These are phyloP conservation scores for Paracorniculantispora psalliotae DNA, from an alignment of 2,329 filamentous ascomycete genomes.

Conservation along the genomic window DNA sequence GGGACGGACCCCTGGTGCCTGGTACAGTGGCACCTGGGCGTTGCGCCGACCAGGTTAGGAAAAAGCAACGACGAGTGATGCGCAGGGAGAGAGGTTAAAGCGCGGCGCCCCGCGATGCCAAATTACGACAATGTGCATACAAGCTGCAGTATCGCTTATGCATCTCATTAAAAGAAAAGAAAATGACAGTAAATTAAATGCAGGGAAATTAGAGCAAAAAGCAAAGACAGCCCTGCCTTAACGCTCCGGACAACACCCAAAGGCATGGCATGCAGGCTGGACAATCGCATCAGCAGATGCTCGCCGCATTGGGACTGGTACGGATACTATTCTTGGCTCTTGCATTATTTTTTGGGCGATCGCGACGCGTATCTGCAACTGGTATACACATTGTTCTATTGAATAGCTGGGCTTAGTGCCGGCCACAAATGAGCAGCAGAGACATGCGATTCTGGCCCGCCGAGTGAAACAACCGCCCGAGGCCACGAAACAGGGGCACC, in stretches of 20 bases:
- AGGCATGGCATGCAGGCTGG: background rate
- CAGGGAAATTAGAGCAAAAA: conserved; percentile 1
- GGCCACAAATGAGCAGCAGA: conserved; percentile 10
- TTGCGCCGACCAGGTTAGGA: background rate
- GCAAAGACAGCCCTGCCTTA: background rate
- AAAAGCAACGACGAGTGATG: conserved; percentile 1
- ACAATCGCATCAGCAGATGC: background rate
- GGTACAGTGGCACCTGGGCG: background rate
- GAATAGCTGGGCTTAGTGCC: background rate
- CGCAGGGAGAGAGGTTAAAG: conserved; percentile 3
- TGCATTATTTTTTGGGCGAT: background rate
- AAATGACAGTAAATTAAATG: background rate
- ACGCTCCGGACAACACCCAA: background rate
- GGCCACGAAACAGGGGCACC: background rate
- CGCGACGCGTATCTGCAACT: conserved; percentile 7
- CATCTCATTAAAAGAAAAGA: conserved; percentile 6
- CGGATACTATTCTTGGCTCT: background rate
- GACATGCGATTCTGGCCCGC: conserved; percentile 7
- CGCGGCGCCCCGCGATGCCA: background rate
- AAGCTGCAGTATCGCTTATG: background rate
- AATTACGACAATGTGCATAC: background rate
- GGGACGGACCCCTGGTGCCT: background rate
- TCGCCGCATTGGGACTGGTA: background rate
- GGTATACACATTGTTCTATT: conserved; percentile 5
- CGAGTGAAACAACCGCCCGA: background rate